These are phyloP conservation scores for Nicotiana paniculata DNA, from an alignment of 257 asterid genomes.

Conservation along the genomic window DNA sequence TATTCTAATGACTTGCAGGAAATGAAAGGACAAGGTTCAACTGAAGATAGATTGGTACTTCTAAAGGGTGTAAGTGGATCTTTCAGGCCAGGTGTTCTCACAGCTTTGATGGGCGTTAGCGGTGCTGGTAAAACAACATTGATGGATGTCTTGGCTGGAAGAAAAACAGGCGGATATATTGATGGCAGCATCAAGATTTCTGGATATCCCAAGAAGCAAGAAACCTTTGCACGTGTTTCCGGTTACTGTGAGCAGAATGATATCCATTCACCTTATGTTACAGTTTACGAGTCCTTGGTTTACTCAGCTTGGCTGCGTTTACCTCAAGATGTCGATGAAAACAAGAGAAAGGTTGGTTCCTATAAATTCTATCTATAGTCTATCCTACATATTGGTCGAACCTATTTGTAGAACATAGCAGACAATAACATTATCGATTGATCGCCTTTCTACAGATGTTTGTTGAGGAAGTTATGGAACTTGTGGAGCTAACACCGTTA, in stretches of 20 bases:
- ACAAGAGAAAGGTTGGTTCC: constrained; percentile 42
- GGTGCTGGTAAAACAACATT: constrained; percentile 79
- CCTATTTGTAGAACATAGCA: background rate
- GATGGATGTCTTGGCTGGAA: constrained; percentile 67
- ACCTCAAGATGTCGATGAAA: constrained; percentile 31
- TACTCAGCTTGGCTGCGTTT: constrained; percentile 66
- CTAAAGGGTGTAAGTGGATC: constrained; percentile 60
- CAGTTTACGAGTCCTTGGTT: constrained; percentile 50
- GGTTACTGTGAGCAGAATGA: constrained; percentile 73
- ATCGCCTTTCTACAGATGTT: constrained; percentile 32
- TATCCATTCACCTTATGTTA: constrained; percentile 61
- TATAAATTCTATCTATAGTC: background rate
- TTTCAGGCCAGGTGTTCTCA: constrained; percentile 56
- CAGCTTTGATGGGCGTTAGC: constrained; percentile 71
- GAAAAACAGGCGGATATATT: constrained; percentile 62
- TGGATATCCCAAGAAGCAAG: constrained; percentile 57
- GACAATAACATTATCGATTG: background rate
- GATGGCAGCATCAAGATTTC: constrained; percentile 52
- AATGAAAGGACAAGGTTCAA: constrained; percentile 48
- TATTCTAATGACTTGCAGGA: constrained; percentile 32
- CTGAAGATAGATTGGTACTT: constrained; percentile 46
- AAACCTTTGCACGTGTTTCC: constrained; percentile 60
- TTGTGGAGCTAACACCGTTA: constrained; percentile 44
- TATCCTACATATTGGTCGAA: background rate
- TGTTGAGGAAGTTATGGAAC: constrained; percentile 54